Percentiles rank a stretch among this genome's conserved stretches.
These are phyloP conservation scores for Pythium periplocum DNA, from an alignment of 352 stramenopile species.

Conservation along the genomic window DNA sequence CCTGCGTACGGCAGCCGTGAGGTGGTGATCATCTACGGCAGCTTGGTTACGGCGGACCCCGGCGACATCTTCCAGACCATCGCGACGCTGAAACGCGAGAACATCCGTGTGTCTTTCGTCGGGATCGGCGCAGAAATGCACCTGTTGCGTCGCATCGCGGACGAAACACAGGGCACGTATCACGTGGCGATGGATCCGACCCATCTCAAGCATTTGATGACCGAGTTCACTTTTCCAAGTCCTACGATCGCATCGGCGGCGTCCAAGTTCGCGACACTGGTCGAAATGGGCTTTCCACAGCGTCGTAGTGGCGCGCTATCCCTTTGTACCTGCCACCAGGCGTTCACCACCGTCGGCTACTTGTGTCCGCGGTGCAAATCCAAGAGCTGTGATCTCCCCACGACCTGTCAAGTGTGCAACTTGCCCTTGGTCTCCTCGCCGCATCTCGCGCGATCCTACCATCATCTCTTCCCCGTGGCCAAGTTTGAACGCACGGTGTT, in stretches of 20 bases:
- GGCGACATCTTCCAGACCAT: conserved; percentile 95
- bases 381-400: conserved; percentile 93
- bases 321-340: conserved; percentile 81
- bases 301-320: conserved; percentile 66
- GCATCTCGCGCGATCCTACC: conserved; percentile 96
- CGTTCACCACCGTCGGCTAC: conserved; percentile 89
- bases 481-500: conserved; percentile 86
- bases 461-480: conserved; percentile 97
- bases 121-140: conserved; percentile 94
- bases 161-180: conserved; percentile 93
- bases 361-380: conserved; percentile 93
- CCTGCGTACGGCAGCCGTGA: conserved; percentile 81
- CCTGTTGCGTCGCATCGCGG: conserved; percentile 70
- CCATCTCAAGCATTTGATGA: conserved; percentile 92
- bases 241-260: conserved; percentile 73
- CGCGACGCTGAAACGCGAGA: conserved; percentile 83
- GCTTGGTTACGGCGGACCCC: conserved; percentile 94
- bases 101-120: conserved; percentile 92
- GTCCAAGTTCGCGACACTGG: conserved; percentile 63
- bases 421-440: conserved; percentile 95
- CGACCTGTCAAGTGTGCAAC: conserved; percentile 95
- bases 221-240: conserved; percentile 92
- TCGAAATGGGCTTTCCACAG: conserved; percentile 85
- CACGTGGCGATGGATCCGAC: conserved; percentile 90
- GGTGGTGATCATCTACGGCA: conserved; percentile 94